Percentiles rank a stretch among this genome's conserved stretches.
Conservation (phyloP, 345 rosid genomes). For the Boechera retrofracta region DNA sequence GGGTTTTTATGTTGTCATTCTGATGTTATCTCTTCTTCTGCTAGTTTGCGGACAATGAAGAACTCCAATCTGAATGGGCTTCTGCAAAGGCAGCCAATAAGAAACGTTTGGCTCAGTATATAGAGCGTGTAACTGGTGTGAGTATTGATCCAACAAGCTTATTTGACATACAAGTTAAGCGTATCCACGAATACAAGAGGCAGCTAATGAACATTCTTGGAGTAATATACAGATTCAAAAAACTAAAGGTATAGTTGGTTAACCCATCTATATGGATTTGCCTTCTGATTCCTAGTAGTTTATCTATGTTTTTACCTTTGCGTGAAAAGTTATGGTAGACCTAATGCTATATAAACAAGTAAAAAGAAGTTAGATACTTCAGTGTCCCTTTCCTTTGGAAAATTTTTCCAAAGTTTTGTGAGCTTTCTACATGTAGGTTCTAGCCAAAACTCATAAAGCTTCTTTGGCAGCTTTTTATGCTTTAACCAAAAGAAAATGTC, state of each 20-base stretch:
- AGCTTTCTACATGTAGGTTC: background rate
- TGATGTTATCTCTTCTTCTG: conserved; percentile 44
- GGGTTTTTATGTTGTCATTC: conserved; percentile 17
- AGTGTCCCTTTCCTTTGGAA: conserved; percentile 5
- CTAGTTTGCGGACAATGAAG: conserved; percentile 80
- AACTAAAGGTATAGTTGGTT: conserved; percentile 71
- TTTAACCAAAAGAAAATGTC: background rate
- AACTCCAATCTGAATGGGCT: conserved; percentile 87
- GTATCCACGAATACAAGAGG: conserved; percentile 98
- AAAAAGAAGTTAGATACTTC: background rate
- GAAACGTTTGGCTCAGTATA: conserved; percentile 73
- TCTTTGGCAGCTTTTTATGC: background rate
- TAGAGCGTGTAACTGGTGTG: conserved; percentile 77
- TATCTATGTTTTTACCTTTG: conserved; percentile 1
- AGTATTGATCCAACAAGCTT: conserved; percentile 79
- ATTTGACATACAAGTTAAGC: conserved; percentile 97
- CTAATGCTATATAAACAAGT: background rate
- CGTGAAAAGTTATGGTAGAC: conserved; percentile 3
- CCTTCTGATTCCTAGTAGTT: background rate
- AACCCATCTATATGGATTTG: conserved; percentile 15
- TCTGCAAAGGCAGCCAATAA: conserved; percentile 93
- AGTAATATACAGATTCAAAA: conserved; percentile 83
- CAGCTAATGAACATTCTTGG: conserved; percentile 93
- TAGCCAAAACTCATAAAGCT: conserved; percentile 16
- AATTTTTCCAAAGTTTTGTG: background rate